These are phyloP conservation scores for Juncus inflexus DNA, from an alignment of 176 grass and related monocot genomes.

Conservation along the genomic window DNA sequence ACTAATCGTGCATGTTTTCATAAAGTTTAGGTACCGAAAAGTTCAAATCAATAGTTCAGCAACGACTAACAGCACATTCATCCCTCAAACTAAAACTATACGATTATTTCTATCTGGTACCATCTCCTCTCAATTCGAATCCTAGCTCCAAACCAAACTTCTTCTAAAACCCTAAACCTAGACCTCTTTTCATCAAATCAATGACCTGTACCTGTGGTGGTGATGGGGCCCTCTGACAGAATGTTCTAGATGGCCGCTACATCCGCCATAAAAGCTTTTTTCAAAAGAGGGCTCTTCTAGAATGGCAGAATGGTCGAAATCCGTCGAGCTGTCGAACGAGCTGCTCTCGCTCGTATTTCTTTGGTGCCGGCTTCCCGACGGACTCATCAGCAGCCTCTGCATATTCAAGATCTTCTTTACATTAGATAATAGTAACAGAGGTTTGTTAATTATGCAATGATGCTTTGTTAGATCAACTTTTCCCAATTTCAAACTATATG, in stretches of 20 bases:
- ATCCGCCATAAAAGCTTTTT: conserved; percentile 33
- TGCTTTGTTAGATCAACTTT: not conserved
- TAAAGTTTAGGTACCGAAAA: no score
- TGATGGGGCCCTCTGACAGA: conserved; percentile 57
- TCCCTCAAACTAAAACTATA: no score
- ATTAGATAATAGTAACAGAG: conserved; percentile 13
- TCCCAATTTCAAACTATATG: conserved; percentile 4
- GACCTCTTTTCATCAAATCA: no score
- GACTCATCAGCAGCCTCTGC: conserved; percentile 70
- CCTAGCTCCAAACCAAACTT: no score
- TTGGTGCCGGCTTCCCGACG: conserved; percentile 57
- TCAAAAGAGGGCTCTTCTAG: conserved; percentile 74
- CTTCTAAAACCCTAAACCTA: no score
- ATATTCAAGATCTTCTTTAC: conserved; percentile 35
- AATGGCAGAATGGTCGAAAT: conserved; percentile 58
- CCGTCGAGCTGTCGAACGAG: conserved; percentile 84
- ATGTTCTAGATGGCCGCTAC: conserved; percentile 76
- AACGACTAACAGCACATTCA: no score
- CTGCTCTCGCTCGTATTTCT: conserved; percentile 67
- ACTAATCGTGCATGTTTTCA: no score
- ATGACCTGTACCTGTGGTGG: conserved; percentile 17
- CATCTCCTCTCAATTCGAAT: no score
- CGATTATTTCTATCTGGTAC: no score
- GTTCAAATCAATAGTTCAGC: no score
- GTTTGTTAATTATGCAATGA: not conserved